Evolutionary conservation across 1,284 basidiomycete species (phyloP), one percentile per base, ranked within the genome.

Genomic region (Polyporus tsugae): DNA sequence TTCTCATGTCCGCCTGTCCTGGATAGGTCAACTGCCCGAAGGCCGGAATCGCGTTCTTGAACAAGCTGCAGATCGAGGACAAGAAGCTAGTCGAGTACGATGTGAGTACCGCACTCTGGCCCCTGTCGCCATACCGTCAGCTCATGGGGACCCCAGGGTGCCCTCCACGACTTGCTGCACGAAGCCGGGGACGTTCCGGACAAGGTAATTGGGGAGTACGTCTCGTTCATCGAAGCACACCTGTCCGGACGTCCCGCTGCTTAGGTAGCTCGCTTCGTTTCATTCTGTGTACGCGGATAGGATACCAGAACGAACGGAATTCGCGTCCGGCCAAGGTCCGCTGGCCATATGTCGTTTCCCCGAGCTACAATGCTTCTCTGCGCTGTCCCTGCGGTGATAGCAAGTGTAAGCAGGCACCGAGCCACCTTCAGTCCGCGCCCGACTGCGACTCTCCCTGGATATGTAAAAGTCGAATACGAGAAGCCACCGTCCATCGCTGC

Each of bases 11-110:
- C 11, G 6, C 4, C 2, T 2, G 22, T 4, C 11, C 22, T 33
- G 10, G 25, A 35, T 36, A 91, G 86, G 82, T 94, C 59, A 91
- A 91, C 0, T 90, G 87, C 4, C 78, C 72, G 69, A 83, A 84
- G 67, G 88, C 91, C 1, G 86, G 89, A 0, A 80, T 91, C 72
- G 79, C 82, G 36, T 91, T 96, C 77, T 81, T 85, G 69, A 85
- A 90, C 65, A 86, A 87, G 44, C 81, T 95, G 58, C 64, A 80
- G 10, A 86, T 87, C 0, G 78, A 84, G 11, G 86, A 91, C 76
- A 95, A 96, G 82, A 87, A 83, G 61, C 82, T 91, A 7, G 19
- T 71, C 17, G 64, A 61, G 33, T 71, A 71, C 59, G 64, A 71
- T 1, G 69, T 64, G 81, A 85, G 60, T 76, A 87, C 3, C 89